Evolutionary conservation across 441 rosid genomes (phyloP).

Genomic region (Codiaeum variegatum): DNA sequence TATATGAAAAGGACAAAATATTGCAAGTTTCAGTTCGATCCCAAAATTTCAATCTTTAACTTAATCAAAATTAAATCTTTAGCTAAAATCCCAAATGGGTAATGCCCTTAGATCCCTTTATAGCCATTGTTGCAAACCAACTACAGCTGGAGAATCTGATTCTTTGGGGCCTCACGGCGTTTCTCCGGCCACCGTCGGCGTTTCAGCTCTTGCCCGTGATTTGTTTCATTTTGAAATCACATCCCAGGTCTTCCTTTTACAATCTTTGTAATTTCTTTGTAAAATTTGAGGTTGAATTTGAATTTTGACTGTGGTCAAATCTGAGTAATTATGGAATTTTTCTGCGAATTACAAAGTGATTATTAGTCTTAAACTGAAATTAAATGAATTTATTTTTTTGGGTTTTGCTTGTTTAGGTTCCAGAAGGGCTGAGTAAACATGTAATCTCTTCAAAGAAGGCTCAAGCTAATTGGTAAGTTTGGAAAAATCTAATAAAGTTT

Average conservation of each 20-base stretch:
- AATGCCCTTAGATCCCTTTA: conserved; percentile 56
- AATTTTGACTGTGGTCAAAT: background rate
- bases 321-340: background rate
- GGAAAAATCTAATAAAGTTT: background rate
- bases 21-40: background rate
- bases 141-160: conserved; percentile 40
- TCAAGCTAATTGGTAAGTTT: conserved; percentile 76
- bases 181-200: conserved; percentile 55
- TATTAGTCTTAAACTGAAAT: background rate
- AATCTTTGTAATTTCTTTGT: background rate
- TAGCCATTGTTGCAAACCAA: conserved; percentile 46
- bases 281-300: background rate
- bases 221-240: conserved; percentile 65
- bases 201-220: conserved; percentile 76
- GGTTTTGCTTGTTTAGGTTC: conserved; percentile 41
- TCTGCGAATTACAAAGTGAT: background rate
- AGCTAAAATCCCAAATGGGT: conserved; percentile 50
- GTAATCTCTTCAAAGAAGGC: conserved; percentile 82
- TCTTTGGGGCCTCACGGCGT: conserved; percentile 58
- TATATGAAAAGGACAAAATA: too few relatives aligned
- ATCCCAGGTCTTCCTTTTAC: conserved; percentile 44
- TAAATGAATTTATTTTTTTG: background rate
- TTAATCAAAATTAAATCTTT: background rate
- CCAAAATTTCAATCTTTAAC: background rate
- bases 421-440: conserved; percentile 57